Evolutionary conservation across 1,284 basidiomycete genomes (phyloP), one percentile per base, ranked within the genome.

Genomic region (Ustanciosporium gigantosporum): DNA sequence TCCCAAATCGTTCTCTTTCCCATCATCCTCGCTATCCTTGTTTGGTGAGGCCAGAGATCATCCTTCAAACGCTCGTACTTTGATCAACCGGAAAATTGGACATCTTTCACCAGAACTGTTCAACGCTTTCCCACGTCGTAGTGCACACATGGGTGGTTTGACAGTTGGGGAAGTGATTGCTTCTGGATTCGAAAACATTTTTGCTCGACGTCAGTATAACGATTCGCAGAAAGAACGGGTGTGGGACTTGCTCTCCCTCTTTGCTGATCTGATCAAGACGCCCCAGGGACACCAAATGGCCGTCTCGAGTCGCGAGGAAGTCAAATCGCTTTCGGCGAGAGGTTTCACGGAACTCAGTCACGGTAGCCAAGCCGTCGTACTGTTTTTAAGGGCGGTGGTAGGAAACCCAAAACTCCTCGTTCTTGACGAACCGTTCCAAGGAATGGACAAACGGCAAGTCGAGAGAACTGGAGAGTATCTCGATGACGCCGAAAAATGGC

Each of bases 41-140:
- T 76, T 73, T 41, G 58, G 61, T 0, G 34, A 53, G 5, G 46
- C 71, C 5, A 62, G 74, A n/a, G 60, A 64, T 27, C 67, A 65
- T 6, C 53, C 71, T 13, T 31, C 31, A 13, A 77, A 77, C 39
- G 71, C 74, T 2, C 55, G 69, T 15, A 36, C 43, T 1, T 42
- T 73, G 2, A 53, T 77, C 25, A 55, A 55, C 25, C 41, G 56
- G 2, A 37, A 58, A 7, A 36, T 74, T 4, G 91, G 92, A 0
- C 84, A 91, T 66, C 84, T 90, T 41, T 89, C 87, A 0, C 94
- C 94, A 0, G 94, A 98, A 78, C 83, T 97, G 36, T 88, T 86
- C 70, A 88, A 91, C 62, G 88, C 91, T 2, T 97, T 95, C 76
- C 94, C 94, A 0, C 59, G 73, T 2, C 52, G 51, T 25, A 40